Base-by-base conservation (phyloP, 2,329 filamentous ascomycete genomes). In the Ascochyta viciae-villosae region DNA sequence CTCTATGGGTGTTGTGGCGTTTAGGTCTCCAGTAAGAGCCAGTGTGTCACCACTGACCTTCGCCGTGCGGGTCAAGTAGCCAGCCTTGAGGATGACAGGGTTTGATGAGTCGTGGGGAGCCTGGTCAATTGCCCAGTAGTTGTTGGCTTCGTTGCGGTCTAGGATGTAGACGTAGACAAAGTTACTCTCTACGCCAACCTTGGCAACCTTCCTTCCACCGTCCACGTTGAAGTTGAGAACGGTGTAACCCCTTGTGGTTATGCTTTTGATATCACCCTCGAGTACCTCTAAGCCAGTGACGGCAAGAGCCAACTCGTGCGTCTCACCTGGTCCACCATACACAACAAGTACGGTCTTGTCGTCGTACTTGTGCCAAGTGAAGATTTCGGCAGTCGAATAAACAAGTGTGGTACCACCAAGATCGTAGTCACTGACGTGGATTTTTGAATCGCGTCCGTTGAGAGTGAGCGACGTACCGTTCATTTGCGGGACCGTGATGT, bases 371-470 rank as follows among this genome's bases (percentile, higher is more conserved):
- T 91, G 88, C 84, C 87, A 89, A 0, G 87, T 89, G 58, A 85
- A 72, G 23, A 91, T 83, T 65, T 91, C 88, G 0, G 86, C 87
- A 2, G 88, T 88, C 0, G 86, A 89, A 73, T 90, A 91, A 0
- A 89, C 70, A 15, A 91, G 67, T 1, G 78, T 83, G 5, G 78
- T 74, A n/a, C 82, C 81, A 0, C 85, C 86, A 42, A 90, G 74
- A 12, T 83, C 78, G 56, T 90, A 91, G 62, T 91, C 86, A 0
- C 83, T 86, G 4, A 90, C 83, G 65, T 88, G 85, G 38, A 89
- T 82, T 74, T 82, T 90, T 0, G 87, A 88, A 66, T 91, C 88
- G 22, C 88, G 78, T 0, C 88, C 84, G 35, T 82, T 81, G 4
- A 91, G 73, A 0, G 81, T 83, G 9, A 91, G 77, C 1, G 62